A percentile compares a stretch with the other conserved stretches of the same genome.
phyloP scores from a whole-genome alignment of 2,329 filamentous ascomycete species.

The Alternaria panax region DNA sequence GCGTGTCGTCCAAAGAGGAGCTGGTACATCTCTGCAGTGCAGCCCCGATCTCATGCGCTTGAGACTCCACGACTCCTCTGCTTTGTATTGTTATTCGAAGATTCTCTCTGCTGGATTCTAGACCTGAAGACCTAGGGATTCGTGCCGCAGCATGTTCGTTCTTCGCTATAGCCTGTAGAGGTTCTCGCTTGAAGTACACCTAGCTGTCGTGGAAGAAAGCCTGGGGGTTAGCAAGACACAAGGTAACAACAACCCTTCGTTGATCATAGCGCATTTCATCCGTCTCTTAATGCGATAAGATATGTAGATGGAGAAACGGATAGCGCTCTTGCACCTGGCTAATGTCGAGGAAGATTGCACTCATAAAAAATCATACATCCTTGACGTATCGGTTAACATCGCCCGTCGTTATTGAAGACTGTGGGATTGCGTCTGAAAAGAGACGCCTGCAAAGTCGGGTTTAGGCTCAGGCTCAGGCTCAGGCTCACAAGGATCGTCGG shows the following conservation, averaged over 20 bases:
- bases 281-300: not conserved
- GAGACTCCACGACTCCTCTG: not conserved
- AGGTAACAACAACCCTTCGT: not conserved
- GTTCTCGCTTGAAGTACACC: not conserved
- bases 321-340: not conserved
- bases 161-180: not conserved
- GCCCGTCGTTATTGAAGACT: not conserved
- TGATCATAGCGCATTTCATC: not conserved
- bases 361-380: not conserved
- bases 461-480: not conserved
- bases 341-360: not conserved
- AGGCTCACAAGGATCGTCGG: not conserved
- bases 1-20: not conserved
- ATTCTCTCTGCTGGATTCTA: not conserved
- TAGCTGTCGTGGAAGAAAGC: not conserved
- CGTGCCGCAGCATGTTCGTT: not conserved
- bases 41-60: not conserved
- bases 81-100: not conserved
- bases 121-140: not conserved
- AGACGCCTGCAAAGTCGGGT: not conserved
- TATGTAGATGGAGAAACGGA: not conserved
- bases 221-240: not conserved
- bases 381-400: not conserved
- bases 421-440: not conserved
- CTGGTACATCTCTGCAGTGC: not conserved